These are phyloP conservation scores for Aspergillus steynii DNA, from an alignment of 495 filamentous ascomycete species.

Conservation along the genomic window DNA sequence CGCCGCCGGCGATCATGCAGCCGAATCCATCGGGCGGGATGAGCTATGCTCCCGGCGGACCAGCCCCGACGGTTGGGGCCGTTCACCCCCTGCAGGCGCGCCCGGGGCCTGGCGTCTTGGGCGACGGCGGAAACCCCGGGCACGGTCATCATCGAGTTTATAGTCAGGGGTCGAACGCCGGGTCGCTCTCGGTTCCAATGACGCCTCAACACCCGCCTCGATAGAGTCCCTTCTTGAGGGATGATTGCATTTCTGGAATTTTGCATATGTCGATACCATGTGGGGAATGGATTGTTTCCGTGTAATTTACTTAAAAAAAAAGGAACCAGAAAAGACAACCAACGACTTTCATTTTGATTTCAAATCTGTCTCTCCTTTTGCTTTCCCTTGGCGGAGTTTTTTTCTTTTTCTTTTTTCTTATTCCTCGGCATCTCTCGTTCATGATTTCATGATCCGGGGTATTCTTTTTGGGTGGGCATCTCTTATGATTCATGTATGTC, in stretches of 20 bases:
- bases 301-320: slow-evolving; percentile 12
- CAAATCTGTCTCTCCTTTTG: slow-evolving; percentile 2
- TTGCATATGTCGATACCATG: slow-evolving; percentile 11
- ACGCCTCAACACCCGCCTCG: slow-evolving; percentile 36
- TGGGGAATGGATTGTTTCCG: slow-evolving; percentile 3
- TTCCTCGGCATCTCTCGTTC: not conserved
- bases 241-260: not conserved
- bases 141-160: slow-evolving; percentile 44
- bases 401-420: not conserved
- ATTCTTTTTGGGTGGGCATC: slow-evolving; percentile 2
- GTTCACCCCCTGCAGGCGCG: slow-evolving; percentile 38
- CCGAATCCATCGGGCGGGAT: slow-evolving; percentile 32
- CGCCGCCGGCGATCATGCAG: slow-evolving; percentile 40
- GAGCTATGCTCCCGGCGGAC: slow-evolving; percentile 33
- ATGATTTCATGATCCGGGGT: not conserved
- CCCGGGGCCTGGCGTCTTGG: slow-evolving; percentile 29
- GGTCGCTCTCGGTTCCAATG: slow-evolving; percentile 29
- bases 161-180: slow-evolving; percentile 40
- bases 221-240: slow-evolving; percentile 13
- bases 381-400: not conserved
- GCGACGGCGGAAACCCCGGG: slow-evolving; percentile 19
- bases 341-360: slow-evolving; percentile 2
- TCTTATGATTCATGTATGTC: slow-evolving; percentile 16
- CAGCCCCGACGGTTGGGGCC: slow-evolving; percentile 26
- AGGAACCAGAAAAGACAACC: not conserved